Conservation (phyloP, 176 grass and related monocot species). For the Coix lacrymajobi region DNA sequence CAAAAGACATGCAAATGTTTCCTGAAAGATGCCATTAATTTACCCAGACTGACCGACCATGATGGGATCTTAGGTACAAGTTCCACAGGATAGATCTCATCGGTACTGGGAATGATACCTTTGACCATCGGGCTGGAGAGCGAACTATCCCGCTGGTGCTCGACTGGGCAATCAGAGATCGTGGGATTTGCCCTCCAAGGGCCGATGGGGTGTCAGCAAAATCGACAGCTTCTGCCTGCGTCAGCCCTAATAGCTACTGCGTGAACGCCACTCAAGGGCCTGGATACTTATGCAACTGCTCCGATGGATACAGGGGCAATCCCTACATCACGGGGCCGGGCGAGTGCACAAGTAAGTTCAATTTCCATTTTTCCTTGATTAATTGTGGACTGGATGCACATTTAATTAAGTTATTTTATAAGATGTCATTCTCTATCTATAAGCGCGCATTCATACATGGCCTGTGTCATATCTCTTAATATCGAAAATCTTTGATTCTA, state of each 20-base stretch:
- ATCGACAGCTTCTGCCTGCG: background rate
- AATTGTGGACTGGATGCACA: no score
- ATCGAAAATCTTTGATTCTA: no score
- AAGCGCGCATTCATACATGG: no score
- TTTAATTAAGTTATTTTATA: no score
- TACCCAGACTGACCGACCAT: no score
- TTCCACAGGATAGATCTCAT: background rate
- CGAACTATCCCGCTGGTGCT: background rate
- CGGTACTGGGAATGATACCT: background rate
- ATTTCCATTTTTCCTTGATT: no score
- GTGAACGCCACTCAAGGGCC: background rate
- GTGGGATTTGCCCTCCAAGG: no score
- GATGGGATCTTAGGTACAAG: background rate
- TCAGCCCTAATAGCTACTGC: background rate
- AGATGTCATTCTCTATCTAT: no score
- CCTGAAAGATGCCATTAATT: no score
- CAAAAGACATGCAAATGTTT: no score
- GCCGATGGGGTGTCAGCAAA: background rate
- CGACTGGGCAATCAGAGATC: slow-evolving; percentile 23
- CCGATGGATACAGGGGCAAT: background rate
- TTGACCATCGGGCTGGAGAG: background rate
- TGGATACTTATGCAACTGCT: background rate
- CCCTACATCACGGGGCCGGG: background rate
- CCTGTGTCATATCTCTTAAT: no score
- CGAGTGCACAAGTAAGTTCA: background rate